Evolutionary conservation across 2,329 filamentous ascomycete genomes (phyloP).

Genomic region (Elsinoe necatrix): DNA sequence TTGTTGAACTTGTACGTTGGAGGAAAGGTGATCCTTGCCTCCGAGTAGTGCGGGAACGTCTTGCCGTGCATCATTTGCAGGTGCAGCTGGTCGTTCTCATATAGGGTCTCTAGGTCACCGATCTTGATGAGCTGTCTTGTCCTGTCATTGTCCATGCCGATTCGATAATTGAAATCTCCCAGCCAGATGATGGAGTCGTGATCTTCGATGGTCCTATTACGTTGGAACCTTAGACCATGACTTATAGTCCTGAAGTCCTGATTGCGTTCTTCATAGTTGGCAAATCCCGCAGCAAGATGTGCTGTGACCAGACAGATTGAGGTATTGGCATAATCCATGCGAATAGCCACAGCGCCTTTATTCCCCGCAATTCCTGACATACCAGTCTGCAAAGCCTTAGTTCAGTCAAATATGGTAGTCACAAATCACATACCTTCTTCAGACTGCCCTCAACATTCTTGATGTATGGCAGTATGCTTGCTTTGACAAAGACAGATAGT

Average conservation of each 20-base stretch:
- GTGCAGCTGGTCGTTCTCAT: slow-evolving; percentile 92
- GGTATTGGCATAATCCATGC: slow-evolving; percentile 88
- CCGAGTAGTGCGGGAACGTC: slow-evolving; percentile 85
- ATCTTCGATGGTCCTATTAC: slow-evolving; percentile 82
- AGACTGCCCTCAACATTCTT: slow-evolving; percentile 95
- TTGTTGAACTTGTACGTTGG: slow-evolving; percentile 96
- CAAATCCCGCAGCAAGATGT: slow-evolving; percentile 89
- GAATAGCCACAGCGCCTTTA: slow-evolving; percentile 93
- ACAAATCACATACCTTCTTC: slow-evolving; percentile 55
- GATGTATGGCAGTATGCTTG: slow-evolving; percentile 66
- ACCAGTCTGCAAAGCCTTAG: slow-evolving; percentile 47
- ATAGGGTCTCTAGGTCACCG: slow-evolving; percentile 66
- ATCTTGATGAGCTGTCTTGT: slow-evolving; percentile 66
- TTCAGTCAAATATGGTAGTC: slow-evolving; percentile 27
- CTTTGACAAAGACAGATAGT: slow-evolving; percentile 81
- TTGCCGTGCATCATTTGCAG: slow-evolving; percentile 91
- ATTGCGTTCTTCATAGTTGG: slow-evolving; percentile 94
- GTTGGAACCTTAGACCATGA: slow-evolving; percentile 78
- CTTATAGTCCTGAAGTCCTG: slow-evolving; percentile 86
- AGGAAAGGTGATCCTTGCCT: slow-evolving; percentile 76
- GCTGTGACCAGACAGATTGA: slow-evolving; percentile 93
- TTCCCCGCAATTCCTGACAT: slow-evolving; percentile 97
- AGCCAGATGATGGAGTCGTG: slow-evolving; percentile 91
- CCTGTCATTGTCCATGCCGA: slow-evolving; percentile 71
- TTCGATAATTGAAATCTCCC: slow-evolving; percentile 97